Percentiles rank a stretch among this genome's conserved stretches.
Evolutionary conservation across 768 basidiomycete genomes (phyloP).

Genomic region (Postia placenta): DNA sequence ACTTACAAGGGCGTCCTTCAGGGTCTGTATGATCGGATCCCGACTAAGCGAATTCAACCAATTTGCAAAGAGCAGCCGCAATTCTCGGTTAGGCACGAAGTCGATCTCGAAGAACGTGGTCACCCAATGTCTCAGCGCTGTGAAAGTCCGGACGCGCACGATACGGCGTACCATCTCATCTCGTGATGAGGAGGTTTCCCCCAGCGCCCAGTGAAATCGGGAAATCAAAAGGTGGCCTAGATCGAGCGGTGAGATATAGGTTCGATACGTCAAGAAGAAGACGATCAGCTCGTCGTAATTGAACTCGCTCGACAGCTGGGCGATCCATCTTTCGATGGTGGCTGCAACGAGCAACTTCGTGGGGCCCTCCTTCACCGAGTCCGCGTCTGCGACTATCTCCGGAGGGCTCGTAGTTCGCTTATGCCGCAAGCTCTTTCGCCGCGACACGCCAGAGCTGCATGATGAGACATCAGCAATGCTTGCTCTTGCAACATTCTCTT

Average conservation of each 20-base stretch:
- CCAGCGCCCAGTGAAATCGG: conserved; percentile 86
- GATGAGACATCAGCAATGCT: conserved; percentile 32
- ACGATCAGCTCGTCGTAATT: conserved; percentile 83
- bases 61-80: conserved; percentile 63
- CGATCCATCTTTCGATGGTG: conserved; percentile 91
- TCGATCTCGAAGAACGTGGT: conserved; percentile 87
- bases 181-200: conserved; percentile 38
- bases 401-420: conserved; percentile 10
- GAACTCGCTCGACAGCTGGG: conserved; percentile 81
- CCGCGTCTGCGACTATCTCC: neutral
- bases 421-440: conserved; percentile 25
- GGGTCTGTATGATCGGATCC: conserved; percentile 64
- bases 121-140: conserved; percentile 87
- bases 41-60: conserved; percentile 78
- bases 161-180: conserved; percentile 72
- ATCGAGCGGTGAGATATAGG: conserved; percentile 75
- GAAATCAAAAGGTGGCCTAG: conserved; percentile 78
- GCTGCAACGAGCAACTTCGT: conserved; percentile 72
- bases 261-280: conserved; percentile 90
- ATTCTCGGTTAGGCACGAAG: conserved; percentile 74
- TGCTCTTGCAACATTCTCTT: conserved; percentile 32
- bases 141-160: conserved; percentile 84
- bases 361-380: conserved; percentile 20
- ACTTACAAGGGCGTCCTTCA: conserved; percentile 64
- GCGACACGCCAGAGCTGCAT: conserved; percentile 30